Conservation (phyloP, 345 rosid species). For the Citrus medica region DNA sequence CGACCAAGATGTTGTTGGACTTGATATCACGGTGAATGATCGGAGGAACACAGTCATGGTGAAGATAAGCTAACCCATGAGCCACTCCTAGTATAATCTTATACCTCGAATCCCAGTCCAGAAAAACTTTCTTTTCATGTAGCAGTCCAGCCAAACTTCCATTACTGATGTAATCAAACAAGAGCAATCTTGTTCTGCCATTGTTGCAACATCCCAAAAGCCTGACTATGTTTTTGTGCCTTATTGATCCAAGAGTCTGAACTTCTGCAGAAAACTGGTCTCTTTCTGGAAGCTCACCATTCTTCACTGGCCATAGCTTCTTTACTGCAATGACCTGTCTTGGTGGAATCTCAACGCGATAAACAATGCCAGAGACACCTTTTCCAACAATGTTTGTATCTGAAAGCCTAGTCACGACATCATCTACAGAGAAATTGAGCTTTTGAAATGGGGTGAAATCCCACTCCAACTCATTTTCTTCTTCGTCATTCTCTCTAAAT, state of each 20-base stretch:
- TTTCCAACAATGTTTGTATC: slow-evolving; percentile 57
- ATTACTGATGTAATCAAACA: slow-evolving; percentile 65
- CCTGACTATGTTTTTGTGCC: slow-evolving; percentile 73
- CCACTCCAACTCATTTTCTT: slow-evolving; percentile 43
- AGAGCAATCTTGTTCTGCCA: slow-evolving; percentile 54
- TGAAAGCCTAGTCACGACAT: slow-evolving; percentile 42
- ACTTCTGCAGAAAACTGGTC: slow-evolving; percentile 73
- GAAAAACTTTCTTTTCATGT: slow-evolving; percentile 40
- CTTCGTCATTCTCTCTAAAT: slow-evolving; percentile 21
- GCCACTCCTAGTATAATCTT: slow-evolving; percentile 66
- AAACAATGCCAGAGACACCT: slow-evolving; percentile 70
- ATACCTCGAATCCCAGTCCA: slow-evolving; percentile 72
- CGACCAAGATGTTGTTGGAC: slow-evolving; percentile 68
- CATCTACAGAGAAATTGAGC: slow-evolving; percentile 53
- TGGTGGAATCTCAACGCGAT: slow-evolving; percentile 51
- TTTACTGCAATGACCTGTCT: slow-evolving; percentile 65
- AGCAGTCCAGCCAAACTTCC: slow-evolving; percentile 64
- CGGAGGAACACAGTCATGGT: slow-evolving; percentile 69
- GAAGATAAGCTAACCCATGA: slow-evolving; percentile 70
- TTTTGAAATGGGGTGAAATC: slow-evolving; percentile 65
- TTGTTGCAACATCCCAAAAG: slow-evolving; percentile 62
- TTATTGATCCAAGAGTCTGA: slow-evolving; percentile 56
- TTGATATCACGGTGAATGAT: slow-evolving; percentile 75
- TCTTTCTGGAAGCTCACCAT: slow-evolving; percentile 44
- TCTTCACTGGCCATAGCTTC: slow-evolving; percentile 61